Base-by-base conservation (phyloP, 2,329 filamentous ascomycete genomes). In the Nannizziopsis barbatae region DNA sequence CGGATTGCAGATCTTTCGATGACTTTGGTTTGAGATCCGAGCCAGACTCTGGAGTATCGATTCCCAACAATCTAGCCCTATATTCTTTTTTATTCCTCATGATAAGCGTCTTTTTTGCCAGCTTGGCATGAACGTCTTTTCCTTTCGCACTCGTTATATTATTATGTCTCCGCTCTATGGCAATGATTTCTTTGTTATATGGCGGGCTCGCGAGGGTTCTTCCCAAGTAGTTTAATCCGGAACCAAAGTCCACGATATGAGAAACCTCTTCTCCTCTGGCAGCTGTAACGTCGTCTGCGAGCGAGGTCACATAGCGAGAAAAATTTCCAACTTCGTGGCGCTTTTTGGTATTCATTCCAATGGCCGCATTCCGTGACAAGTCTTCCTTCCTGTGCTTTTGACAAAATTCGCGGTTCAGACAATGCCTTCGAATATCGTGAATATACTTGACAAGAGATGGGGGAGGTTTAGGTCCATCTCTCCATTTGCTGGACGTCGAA, bases 311-410 rank as follows among this genome's bases (percentile, higher is more conserved):
- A 58, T 90, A 96, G 53, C 77, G 77, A n/a, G 90, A 84, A 60
- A 96, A 95, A 60, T 92, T 81, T 51, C 81, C 77, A 30, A 96
- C 92, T 69, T 98, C 92, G 60, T 98, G 92, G 1, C 86, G 75
- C 67, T 98, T 98, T 65, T 98, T 98, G 14, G 84, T 79, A 53
- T 87, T 94, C 92, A 98, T 98, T 3, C 92, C 92, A 11, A 94
- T 77, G 0, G 85, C 78, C 12, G 95, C 77, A 56, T 83, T 76
- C 42, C 79, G 76, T 2, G 86, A 80, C 17, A 94, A 60, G 63
- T 55, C 74, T 22, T 51, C 43, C 30, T 30, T 41, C 15, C 50
- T 57, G 18, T 56, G 47, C 11, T 59, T 60, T 0, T 71, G 64
- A 1, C 64, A 58, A 49, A 85, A 84, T 1, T 79, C 71, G 31